Conservation (phyloP, 805 yeast genomes). For the Kodamaea restingae region DNA sequence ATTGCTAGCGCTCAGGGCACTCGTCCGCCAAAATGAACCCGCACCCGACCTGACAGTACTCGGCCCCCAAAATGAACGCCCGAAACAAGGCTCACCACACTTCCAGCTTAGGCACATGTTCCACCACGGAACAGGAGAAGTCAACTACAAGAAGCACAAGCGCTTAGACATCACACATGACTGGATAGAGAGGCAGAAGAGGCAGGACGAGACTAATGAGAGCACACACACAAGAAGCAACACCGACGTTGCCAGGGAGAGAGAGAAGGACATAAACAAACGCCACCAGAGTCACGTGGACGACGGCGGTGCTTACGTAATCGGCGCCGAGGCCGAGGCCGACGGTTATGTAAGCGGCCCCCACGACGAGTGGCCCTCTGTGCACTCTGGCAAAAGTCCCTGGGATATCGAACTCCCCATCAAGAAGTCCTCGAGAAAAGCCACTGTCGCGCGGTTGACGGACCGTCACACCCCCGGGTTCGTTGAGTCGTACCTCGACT, state of each 20-base stretch:
- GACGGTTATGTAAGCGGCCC: no score
- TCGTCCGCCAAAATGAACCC: no score
- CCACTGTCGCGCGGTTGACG: constrained; percentile 24
- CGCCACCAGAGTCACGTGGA: no score
- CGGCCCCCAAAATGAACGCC: no score
- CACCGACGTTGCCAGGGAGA: no score
- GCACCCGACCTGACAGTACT: no score
- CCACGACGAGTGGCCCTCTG: constrained; percentile 37
- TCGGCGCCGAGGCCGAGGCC: no score
- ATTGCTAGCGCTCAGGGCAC: background rate
- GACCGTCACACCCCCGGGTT: constrained; percentile 51
- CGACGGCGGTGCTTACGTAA: no score
- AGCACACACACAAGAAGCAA: no score
- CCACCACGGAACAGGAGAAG: constrained; percentile 53
- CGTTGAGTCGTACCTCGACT: constrained; percentile 61
- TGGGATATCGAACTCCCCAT: constrained; percentile 35
- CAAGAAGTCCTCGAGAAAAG: constrained; percentile 15
- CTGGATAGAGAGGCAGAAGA: constrained; percentile 23
- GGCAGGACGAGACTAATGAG: background rate
- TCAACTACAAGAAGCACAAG: constrained; percentile 39
- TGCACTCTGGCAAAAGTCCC: constrained; percentile 32
- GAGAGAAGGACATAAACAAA: no score
- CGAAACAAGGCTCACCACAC: constrained; percentile 1
- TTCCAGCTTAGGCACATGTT: constrained; percentile 51
- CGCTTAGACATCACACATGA: constrained; percentile 48